Evolutionary conservation across 352 stramenopile genomes (phyloP).

Genomic region (Pythium dissimile): DNA sequence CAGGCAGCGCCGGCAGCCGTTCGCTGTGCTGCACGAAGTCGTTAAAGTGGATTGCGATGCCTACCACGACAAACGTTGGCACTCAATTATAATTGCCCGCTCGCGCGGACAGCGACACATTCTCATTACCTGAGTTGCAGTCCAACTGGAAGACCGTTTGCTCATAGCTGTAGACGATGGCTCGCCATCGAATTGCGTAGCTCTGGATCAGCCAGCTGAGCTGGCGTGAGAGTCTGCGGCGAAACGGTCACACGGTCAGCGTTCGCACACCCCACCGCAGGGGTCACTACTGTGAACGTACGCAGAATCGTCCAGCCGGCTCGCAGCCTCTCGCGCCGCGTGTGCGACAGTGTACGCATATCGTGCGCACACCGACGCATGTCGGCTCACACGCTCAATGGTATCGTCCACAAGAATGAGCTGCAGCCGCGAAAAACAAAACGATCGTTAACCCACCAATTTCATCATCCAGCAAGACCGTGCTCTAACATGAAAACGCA

Average conservation of each 20-base stretch:
- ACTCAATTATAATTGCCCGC: background rate
- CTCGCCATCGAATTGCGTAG: conserved; percentile 46
- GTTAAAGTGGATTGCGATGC: conserved; percentile 21
- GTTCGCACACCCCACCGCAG: too few species aligned
- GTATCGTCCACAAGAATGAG: conserved; percentile 37
- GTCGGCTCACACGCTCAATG: conserved; percentile 31
- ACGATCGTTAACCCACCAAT: background rate
- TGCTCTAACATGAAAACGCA: too few species aligned
- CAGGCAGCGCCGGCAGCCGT: conserved; percentile 1
- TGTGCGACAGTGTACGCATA: conserved; percentile 29
- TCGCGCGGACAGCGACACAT: too few species aligned
- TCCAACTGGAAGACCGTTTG: conserved; percentile 45
- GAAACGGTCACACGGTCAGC: too few species aligned
- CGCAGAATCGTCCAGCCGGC: background rate
- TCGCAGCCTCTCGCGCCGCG: conserved; percentile 15
- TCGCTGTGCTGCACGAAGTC: conserved; percentile 17
- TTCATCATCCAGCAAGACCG: too few species aligned
- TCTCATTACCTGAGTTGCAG: conserved; percentile 49
- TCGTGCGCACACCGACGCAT: conserved; percentile 34
- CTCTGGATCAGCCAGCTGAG: conserved; percentile 33
- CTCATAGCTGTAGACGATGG: conserved; percentile 42
- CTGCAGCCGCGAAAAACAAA: conserved; percentile 15
- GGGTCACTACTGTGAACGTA: too few species aligned
- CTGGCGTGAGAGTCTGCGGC: conserved; percentile 36
- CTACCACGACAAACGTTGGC: background rate